Base-by-base conservation (phyloP, 2,329 filamentous ascomycete species). In the Magnaporthales sp. region DNA sequence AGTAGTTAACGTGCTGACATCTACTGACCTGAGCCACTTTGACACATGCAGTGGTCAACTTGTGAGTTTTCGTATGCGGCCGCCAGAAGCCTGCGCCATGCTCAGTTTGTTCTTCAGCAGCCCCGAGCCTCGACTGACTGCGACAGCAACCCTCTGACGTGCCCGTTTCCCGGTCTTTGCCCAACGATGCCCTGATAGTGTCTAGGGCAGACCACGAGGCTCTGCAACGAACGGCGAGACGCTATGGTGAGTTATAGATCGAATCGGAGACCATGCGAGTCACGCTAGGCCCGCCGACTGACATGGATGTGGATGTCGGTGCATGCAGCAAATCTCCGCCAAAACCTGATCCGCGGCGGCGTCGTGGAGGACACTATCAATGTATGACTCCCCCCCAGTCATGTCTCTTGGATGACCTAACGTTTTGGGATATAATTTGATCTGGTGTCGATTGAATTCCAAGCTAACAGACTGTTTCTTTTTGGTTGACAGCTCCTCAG, bases 141-240 rank as follows among this genome's bases (percentile, higher is more conserved):
- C 19, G 26, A 15, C 11, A 64, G 63, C 63, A 64, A 29, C 26
- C 22, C 63, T 29, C 54, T 11, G 66, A 38, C 64, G 65, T 66
- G 38, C 32, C 62, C 38, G 30, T 66, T 24, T 66, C 64, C 11
- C 64, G 22, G 24, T 62, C 56, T 32, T 60, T 63, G 11, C 29
- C 63, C 58, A 58, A 73, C 74, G 29, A 75, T 75, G 78, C 78
- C 68, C 79, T 90, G 62, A 83, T 80, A 67, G 83, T 92, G 66
- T 78, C 84, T 51, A 86, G 82, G 72, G 74, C 77, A 64, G 87
- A 92, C 72, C 86, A 92, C 76, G 82, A 88, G 64, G 75, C 75
- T 63, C 79, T 92, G 68, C 80, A 87, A 70, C 75, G 81, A 67
- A 69, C 71, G 66, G 78, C 81, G 64, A 79, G 77, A 68, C 81